These are phyloP conservation scores for Cerioporus squamosus DNA, from an alignment of 1,284 basidiomycete genomes.

Conservation along the genomic window DNA sequence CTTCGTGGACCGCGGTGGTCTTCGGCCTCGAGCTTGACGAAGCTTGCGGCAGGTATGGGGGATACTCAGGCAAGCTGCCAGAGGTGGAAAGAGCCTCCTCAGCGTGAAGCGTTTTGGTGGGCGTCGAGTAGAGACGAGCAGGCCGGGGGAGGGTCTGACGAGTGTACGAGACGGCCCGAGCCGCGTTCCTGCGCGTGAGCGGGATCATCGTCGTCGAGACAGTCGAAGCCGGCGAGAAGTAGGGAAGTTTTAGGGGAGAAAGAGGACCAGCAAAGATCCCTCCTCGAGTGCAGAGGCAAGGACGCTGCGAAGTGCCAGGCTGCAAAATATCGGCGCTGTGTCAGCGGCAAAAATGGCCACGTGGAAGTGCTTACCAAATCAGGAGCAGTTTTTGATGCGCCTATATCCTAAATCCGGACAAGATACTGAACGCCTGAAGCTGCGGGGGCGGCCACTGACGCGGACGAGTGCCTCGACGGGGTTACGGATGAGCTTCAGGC, in stretches of 20 bases:
- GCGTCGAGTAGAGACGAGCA: slow-evolving; percentile 67
- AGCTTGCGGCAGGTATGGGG: slow-evolving; percentile 41
- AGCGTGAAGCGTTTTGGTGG: slow-evolving; percentile 55
- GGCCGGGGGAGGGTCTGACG: slow-evolving; percentile 70
- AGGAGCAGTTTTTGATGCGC: no score
- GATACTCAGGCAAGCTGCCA: slow-evolving; percentile 41
- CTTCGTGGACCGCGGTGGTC: slow-evolving; percentile 13
- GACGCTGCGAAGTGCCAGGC: no score
- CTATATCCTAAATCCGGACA: no score
- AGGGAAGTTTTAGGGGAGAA: background rate
- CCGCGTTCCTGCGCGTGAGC: slow-evolving; percentile 41
- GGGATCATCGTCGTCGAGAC: slow-evolving; percentile 33
- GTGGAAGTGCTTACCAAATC: no score
- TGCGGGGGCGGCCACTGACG: no score
- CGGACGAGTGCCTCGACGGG: no score
- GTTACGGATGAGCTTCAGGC: no score
- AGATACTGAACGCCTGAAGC: no score
- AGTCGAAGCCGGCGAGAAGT: background rate
- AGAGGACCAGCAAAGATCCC: slow-evolving; percentile 23
- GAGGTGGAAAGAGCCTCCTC: slow-evolving; percentile 53
- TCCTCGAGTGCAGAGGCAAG: slow-evolving; percentile 7
- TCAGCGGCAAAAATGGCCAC: background rate
- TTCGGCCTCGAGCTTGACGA: background rate
- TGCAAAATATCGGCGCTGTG: slow-evolving; percentile 11
- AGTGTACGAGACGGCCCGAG: slow-evolving; percentile 55